A percentile compares a stretch with the other conserved stretches of the same genome.
Evolutionary conservation across 208 protist genomes (phyloP).

Genomic region (Wallacemonas rigidus): DNA sequence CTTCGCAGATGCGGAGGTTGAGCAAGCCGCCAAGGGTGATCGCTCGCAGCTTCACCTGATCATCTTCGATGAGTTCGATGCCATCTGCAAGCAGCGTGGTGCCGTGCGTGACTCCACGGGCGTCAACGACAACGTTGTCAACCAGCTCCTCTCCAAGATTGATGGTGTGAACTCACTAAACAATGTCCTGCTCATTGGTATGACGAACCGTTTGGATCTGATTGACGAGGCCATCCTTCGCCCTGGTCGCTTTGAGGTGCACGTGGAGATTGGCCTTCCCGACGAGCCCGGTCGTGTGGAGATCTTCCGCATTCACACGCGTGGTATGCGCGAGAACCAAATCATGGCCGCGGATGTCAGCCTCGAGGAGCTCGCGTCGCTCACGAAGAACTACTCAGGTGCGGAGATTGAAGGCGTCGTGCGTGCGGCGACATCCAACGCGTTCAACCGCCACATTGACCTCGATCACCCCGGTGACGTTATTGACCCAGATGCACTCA

Average conservation of each 20-base stretch:
- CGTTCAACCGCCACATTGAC: conserved; percentile 92
- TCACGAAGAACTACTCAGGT: conserved; percentile 99
- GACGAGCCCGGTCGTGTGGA: conserved; percentile 97
- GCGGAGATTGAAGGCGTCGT: conserved; percentile 96
- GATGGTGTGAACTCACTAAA: conserved; percentile 98
- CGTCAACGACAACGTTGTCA: conserved; percentile 98
- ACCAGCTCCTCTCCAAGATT: conserved; percentile 99
- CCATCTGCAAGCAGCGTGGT: conserved; percentile 98
- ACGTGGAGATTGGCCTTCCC: conserved; percentile 98
- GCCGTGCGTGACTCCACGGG: conserved; percentile 93
- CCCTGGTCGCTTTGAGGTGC: conserved; percentile 98
- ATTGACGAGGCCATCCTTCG: conserved; percentile 99
- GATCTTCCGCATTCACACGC: conserved; percentile 99
- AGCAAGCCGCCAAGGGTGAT: conserved; percentile 93
- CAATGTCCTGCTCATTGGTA: conserved; percentile 99
- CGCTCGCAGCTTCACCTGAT: conserved; percentile 98
- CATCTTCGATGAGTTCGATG: conserved; percentile 99
- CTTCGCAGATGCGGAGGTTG: conserved; percentile 97
- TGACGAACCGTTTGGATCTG: conserved; percentile 99
- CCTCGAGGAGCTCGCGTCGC: conserved; percentile 91
- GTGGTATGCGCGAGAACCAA: conserved; percentile 90
- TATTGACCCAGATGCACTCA: conserved; percentile 55
- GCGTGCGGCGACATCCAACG: conserved; percentile 84
- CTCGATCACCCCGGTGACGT: conserved; percentile 69
- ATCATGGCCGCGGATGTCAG: conserved; percentile 92